These are phyloP conservation scores for Rhodocollybia butyracea DNA, from an alignment of 768 basidiomycete genomes.

Conservation along the genomic window DNA sequence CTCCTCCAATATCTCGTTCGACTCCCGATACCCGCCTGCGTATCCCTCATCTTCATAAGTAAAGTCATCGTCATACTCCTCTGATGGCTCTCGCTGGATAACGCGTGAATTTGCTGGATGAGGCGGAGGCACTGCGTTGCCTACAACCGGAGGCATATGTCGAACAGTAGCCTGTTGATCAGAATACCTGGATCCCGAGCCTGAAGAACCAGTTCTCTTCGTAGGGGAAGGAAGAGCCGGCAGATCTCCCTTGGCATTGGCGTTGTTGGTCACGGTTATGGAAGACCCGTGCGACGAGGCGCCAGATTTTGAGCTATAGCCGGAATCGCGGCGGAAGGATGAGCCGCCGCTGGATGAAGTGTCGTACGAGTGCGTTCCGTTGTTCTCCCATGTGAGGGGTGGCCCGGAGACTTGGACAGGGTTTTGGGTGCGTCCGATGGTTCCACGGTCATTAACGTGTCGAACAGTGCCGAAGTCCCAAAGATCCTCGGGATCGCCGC, in stretches of 20 bases:
- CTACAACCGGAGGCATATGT: conserved; percentile 39
- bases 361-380: conserved; percentile 39
- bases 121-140: conserved; percentile 18
- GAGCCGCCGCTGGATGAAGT: conserved; percentile 27
- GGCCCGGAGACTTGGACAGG: conserved; percentile 61
- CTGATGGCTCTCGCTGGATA: conserved; percentile 47
- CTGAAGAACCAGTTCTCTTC: conserved; percentile 14
- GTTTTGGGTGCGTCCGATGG: conserved; percentile 64
- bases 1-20: conserved; percentile 44
- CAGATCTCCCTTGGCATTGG: conserved; percentile 50
- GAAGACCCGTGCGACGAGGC: conserved; percentile 36
- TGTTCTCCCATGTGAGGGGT: conserved; percentile 79
- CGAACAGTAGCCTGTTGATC: conserved; percentile 71
- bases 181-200: conserved; percentile 28
- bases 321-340: conserved; percentile 17
- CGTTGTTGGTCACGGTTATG: conserved; percentile 31
- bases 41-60: conserved; percentile 45
- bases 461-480: conserved; percentile 99
- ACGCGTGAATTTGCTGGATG: conserved; percentile 25
- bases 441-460: conserved; percentile 49
- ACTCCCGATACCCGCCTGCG: conserved; percentile 43
- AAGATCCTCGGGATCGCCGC: conserved; percentile 72
- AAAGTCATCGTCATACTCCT: conserved; percentile 59
- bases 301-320: conserved; percentile 13
- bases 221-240: conserved; percentile 50